Evolutionary conservation across 2,329 filamentous ascomycete genomes (phyloP).

Genomic region (Mariannaea sp.): DNA sequence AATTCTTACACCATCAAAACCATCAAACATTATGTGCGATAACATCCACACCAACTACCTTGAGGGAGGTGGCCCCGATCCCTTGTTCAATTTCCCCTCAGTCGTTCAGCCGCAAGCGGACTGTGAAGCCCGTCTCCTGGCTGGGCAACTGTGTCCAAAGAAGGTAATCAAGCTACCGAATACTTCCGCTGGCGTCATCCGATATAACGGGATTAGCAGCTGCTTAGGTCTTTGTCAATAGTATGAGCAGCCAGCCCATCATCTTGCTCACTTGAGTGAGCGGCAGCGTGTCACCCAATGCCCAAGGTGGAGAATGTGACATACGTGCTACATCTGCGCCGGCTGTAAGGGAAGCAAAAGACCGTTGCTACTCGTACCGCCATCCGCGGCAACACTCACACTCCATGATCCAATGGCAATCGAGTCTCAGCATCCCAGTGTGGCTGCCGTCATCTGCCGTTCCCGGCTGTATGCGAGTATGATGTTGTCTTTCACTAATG

Average conservation of each 20-base stretch:
- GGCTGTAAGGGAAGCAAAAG: conserved; percentile 5
- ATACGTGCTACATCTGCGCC: background rate
- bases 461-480: conserved; percentile 9
- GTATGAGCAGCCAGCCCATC: conserved; percentile 7
- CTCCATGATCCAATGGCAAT: conserved; percentile 8
- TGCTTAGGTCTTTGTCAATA: background rate
- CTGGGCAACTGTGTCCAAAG: background rate
- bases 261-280: conserved; percentile 4
- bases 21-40: background rate
- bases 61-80: background rate
- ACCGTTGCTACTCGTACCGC: conserved; percentile 3
- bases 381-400: conserved; percentile 17
- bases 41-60: background rate
- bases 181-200: conserved; percentile 4
- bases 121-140: background rate
- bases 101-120: conserved; percentile 1
- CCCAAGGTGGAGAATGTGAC: conserved; percentile 13
- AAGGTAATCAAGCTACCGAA: conserved; percentile 3
- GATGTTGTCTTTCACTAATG: conserved; percentile 4
- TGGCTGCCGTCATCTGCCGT: conserved; percentile 4
- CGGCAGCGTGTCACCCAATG: background rate
- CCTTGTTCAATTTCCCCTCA: conserved; percentile 1
- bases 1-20: background rate
- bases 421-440: conserved; percentile 1
- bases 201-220: background rate